A percentile compares a stretch with the other conserved stretches of the same genome.
Evolutionary conservation across 1,284 basidiomycete species (phyloP).

Genomic region (Jaminaea rosea): DNA sequence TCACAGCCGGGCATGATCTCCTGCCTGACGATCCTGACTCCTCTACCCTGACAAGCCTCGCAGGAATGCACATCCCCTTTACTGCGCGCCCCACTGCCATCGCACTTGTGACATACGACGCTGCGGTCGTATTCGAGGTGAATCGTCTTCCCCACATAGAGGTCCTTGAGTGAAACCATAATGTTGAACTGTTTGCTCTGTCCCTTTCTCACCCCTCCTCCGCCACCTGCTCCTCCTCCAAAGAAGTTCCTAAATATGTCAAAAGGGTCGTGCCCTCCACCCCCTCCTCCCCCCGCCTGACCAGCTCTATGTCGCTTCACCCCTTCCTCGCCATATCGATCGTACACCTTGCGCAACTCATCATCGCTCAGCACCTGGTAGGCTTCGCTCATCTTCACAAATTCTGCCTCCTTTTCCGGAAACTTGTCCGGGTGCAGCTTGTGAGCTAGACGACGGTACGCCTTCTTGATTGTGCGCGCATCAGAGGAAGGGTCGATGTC

Average conservation of each 20-base stretch:
- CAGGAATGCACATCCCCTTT: slow-evolving; percentile 39
- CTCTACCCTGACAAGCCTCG: slow-evolving; percentile 31
- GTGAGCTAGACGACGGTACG: slow-evolving; percentile 39
- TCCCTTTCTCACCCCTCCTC: slow-evolving; percentile 28
- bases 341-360: slow-evolving; percentile 39
- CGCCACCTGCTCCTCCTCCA: slow-evolving; percentile 25
- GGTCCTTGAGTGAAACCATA: slow-evolving; percentile 30
- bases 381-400: slow-evolving; percentile 49
- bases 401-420: slow-evolving; percentile 43
- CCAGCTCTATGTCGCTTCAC: slow-evolving; percentile 40
- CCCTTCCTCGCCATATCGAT: slow-evolving; percentile 38
- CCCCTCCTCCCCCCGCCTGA: slow-evolving; percentile 6
- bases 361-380: slow-evolving; percentile 41
- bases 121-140: slow-evolving; percentile 31
- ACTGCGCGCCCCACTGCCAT: slow-evolving; percentile 41
- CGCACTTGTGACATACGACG: slow-evolving; percentile 39
- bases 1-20: slow-evolving; percentile 46
- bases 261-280: slow-evolving; percentile 34
- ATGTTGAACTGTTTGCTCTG: slow-evolving; percentile 40
- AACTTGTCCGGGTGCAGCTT: slow-evolving; percentile 46
- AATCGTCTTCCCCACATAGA: slow-evolving; percentile 37
- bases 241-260: slow-evolving; percentile 46
- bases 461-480: slow-evolving; percentile 42
- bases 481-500: slow-evolving; percentile 33
- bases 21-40: slow-evolving; percentile 38